Evolutionary conservation across 305 asterid species (phyloP), one percentile per base, ranked within the genome.

Genomic region (Fraxinus sp.): DNA sequence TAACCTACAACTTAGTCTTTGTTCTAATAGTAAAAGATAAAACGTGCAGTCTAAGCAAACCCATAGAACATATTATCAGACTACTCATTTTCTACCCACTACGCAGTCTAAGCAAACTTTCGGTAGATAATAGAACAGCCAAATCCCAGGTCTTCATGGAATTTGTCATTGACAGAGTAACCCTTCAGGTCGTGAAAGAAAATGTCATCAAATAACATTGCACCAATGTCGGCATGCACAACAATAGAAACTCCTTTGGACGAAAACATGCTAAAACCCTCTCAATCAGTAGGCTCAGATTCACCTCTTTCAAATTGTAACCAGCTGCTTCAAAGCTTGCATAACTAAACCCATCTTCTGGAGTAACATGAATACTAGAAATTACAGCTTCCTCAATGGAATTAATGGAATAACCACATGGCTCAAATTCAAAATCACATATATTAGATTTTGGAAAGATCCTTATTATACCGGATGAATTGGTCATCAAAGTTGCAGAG

Each of bases 251-350:
- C 68, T 90, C 96, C 3, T 32, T 82, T 2, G 98, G 98, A 32
- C 80, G 81, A 10, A 95, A 95, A 82, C 97, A 95, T 0, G 87
- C 84, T 89, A 95, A 81, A 35, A 91, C 97, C 86, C 96, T 90
- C 86, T 86, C 88, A 18, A 95, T 85, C 88, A 93, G 80, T 18
- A 14, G 71, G 14, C 88, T 87, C 36, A 91, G 81, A 68, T 87
- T 88, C 80, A 83, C 62, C 7, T 5, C 79, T 80, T 89, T 87
- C 37, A 91, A 79, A 82, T 93, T 85, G 79, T 95, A 93, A 3
- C 98, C 97, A 39, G 90, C 92, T 16, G 96, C 93, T 87, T 95
- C 98, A 85, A 95, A 93, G 88, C 98, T 95, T 0, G 98, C 97
- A 9, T 93, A 95, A 59, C 98, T 95, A 78, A 92, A 95, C 36